Conservation (phyloP, 331 rosid species). For the Quercus tomentella region DNA sequence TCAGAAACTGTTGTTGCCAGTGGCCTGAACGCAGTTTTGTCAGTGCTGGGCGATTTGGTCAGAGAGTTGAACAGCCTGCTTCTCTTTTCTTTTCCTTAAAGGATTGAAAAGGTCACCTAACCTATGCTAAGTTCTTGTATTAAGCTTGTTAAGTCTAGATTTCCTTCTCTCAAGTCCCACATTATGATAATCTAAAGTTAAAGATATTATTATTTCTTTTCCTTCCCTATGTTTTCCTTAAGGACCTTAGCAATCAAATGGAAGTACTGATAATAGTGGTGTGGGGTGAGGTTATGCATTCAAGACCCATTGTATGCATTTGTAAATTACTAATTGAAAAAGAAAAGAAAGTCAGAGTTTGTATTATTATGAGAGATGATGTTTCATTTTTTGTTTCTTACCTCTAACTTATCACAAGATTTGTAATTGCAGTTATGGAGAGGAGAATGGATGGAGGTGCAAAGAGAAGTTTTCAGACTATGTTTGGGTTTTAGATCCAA, state of each 20-base stretch:
- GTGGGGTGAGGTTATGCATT: not conserved
- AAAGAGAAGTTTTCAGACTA: slow-evolving; percentile 60
- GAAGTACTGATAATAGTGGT: not conserved
- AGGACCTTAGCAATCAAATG: not conserved
- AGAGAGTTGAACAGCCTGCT: too few species aligned
- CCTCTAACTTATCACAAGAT: not conserved
- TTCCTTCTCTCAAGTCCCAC: not conserved
- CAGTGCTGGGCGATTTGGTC: too few species aligned
- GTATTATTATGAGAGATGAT: not conserved
- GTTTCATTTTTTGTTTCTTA: not conserved
- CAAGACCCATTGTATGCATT: not conserved
- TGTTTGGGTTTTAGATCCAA: slow-evolving; percentile 97
- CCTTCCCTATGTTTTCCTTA: not conserved
- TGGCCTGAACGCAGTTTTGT: too few species aligned
- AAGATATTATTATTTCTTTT: too few species aligned
- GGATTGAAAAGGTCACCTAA: not conserved
- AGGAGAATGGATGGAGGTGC: slow-evolving; percentile 95
- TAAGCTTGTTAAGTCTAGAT: not conserved
- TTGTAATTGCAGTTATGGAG: slow-evolving; percentile 67
- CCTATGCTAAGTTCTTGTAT: not conserved
- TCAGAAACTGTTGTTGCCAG: too few species aligned
- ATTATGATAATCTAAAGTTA: not conserved
- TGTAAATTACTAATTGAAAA: not conserved
- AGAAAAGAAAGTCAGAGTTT: not conserved
- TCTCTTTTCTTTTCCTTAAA: not conserved